These are phyloP conservation scores for Zygoascus ofunaensis DNA, from an alignment of 805 yeast genomes.

Conservation along the genomic window DNA sequence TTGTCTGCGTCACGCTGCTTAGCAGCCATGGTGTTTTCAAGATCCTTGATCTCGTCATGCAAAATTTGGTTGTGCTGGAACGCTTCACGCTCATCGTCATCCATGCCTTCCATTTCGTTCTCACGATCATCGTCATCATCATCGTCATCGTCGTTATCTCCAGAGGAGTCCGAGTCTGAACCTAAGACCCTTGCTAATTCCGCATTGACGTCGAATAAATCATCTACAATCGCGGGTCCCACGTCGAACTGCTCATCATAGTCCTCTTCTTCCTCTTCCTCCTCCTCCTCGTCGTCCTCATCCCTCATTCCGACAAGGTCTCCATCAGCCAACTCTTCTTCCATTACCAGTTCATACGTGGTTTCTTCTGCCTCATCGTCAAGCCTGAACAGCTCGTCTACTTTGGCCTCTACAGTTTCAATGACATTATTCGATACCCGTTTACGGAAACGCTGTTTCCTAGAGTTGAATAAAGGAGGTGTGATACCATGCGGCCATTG, in stretches of 20 bases:
- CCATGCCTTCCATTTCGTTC: constrained; percentile 42
- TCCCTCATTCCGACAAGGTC: constrained; percentile 20
- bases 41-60: constrained; percentile 76
- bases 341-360: constrained; percentile 59
- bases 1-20: constrained; percentile 68
- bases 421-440: constrained; percentile 62
- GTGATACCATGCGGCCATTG: constrained; percentile 70
- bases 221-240: neutral
- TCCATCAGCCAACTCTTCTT: constrained; percentile 16
- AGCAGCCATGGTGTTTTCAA: constrained; percentile 65
- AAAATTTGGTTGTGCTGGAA: constrained; percentile 62
- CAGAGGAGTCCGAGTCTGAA: constrained; percentile 36
- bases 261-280: constrained; percentile 29
- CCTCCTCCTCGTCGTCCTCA: constrained; percentile 22
- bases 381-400: constrained; percentile 60
- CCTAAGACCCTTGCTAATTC: constrained; percentile 20
- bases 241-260: constrained; percentile 17
- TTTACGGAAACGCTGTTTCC: constrained; percentile 60
- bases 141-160: constrained; percentile 45
- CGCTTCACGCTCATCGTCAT: constrained; percentile 44
- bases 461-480: constrained; percentile 65
- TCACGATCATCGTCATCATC: constrained; percentile 44
- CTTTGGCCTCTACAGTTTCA: constrained; percentile 68
- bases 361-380: constrained; percentile 83
- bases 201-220: constrained; percentile 13